Evolutionary conservation across 768 basidiomycete genomes (phyloP).

Genomic region (Collybia mongolica): DNA sequence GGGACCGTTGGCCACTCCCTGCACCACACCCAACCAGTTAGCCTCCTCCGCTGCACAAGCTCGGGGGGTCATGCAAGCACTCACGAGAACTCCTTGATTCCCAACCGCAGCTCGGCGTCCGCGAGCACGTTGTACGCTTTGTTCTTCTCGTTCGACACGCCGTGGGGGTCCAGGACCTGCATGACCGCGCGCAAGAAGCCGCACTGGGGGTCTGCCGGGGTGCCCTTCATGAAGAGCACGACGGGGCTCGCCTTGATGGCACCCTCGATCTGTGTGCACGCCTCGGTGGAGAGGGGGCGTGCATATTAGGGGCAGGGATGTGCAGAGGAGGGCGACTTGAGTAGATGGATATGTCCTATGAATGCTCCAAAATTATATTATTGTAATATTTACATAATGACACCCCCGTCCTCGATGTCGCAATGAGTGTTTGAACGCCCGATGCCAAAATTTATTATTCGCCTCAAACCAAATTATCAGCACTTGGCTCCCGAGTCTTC

Average conservation of each 20-base stretch:
- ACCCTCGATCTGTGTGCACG: constrained; percentile 61
- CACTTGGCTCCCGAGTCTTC: too few species aligned
- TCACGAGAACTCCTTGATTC: constrained; percentile 97
- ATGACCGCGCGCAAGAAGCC: constrained; percentile 95
- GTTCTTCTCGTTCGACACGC: constrained; percentile 77
- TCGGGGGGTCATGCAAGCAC: constrained; percentile 35
- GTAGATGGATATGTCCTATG: neutral
- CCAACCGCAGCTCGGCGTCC: constrained; percentile 77
- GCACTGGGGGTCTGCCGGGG: constrained; percentile 81
- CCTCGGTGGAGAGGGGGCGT: constrained; percentile 60
- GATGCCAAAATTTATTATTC: too few species aligned
- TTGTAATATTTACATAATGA: too few species aligned
- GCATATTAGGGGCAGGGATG: constrained; percentile 19
- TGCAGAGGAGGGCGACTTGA: constrained; percentile 8
- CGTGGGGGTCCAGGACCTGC: constrained; percentile 85
- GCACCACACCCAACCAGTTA: constrained; percentile 1
- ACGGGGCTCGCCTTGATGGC: constrained; percentile 77
- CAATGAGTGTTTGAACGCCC: too few species aligned
- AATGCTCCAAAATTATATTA: too few species aligned
- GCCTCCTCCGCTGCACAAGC: too few species aligned
- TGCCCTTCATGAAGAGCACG: constrained; percentile 99
- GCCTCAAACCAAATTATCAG: too few species aligned
- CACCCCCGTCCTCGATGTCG: too few species aligned
- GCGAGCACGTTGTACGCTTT: constrained; percentile 89
- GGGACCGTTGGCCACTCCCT: constrained; percentile 99